Conservation (phyloP, 2,329 filamentous ascomycete species). For the Xylariales sp. region DNA sequence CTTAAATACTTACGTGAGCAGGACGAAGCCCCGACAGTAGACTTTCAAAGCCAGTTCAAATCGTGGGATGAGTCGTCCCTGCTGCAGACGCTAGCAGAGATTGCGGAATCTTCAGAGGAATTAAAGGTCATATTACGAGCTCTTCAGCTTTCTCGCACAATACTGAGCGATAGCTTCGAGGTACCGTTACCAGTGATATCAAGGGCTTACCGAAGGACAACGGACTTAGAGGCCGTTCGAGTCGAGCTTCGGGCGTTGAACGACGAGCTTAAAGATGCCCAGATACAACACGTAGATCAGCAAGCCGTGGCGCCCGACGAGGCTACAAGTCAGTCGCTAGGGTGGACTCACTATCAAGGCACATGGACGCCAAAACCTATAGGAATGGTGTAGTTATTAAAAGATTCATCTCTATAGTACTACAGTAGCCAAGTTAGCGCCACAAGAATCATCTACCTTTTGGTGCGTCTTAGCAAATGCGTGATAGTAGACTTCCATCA, state of each 20-base stretch:
- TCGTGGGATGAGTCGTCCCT: constrained; percentile 54
- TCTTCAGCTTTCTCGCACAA: constrained; percentile 56
- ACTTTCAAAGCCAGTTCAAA: constrained; percentile 49
- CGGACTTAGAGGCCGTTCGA: constrained; percentile 42
- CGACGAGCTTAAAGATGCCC: constrained; percentile 39
- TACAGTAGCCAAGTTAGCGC: background rate
- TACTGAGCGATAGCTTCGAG: constrained; percentile 50
- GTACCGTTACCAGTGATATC: constrained; percentile 4
- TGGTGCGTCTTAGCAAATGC: background rate
- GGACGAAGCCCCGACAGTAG: constrained; percentile 36
- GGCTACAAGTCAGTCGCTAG: constrained; percentile 42
- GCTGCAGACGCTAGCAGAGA: constrained; percentile 53
- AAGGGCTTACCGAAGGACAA: constrained; percentile 12
- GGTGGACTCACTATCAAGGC: constrained; percentile 64
- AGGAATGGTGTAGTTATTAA: constrained; percentile 58
- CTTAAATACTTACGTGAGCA: constrained; percentile 53
- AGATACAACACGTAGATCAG: constrained; percentile 20
- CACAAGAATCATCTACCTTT: background rate
- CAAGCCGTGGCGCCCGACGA: constrained; percentile 36
- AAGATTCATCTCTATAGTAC: background rate
- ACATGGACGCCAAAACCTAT: constrained; percentile 69
- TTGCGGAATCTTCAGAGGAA: constrained; percentile 56
- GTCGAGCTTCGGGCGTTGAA: constrained; percentile 45
- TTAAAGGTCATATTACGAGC: constrained; percentile 58
- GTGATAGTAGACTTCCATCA: background rate